Base-by-base conservation (phyloP, 202 grass and related monocot species). In the Digitaria exilis region DNA sequence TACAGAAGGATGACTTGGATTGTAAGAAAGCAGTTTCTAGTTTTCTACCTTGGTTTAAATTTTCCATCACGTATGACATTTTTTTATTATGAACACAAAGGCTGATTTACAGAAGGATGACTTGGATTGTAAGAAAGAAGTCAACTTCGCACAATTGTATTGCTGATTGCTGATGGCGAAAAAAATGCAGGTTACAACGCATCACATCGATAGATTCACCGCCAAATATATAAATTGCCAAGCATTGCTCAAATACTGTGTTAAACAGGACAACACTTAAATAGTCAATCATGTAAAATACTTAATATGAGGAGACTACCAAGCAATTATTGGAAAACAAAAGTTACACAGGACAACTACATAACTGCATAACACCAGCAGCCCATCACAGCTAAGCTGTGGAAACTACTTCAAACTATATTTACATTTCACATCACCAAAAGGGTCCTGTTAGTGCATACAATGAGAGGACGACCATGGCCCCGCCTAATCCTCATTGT, bases 401-500 rank as follows among this genome's bases (percentile, higher is more conserved):
- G 21, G 52, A 46, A 76, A 77, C 80, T 90, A 90, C 65, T 84
- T 62, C n/a, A 78, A 89, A 70, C 69, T 84, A 81, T 90, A 90
- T 87, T 81, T 90, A 90, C 89, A 90, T 84, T 87, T 86, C 80
- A 87, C 88, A 90, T 80, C 88, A 90, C 70, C 80, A 80, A 51
- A 84, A 71, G 55, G 66, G 57, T 76, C 69, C 76, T 80, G 84
- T 87, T 84, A 90, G 84, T 35, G 58, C 82, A 86, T 71, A 65
- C 26, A 69, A 74, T 86, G 39, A 92, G n/a, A n/a, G 52, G 21
- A 85, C 75, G 85, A 25, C 54, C 25, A 59, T 70, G 78, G 69
- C 37, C 37, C 6, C 37, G 37, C 37, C 91, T 99, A 99, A 91
- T 99, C 96, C 91, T 99, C 96, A 1, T 99, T 96, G 64, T 99